Conservation (phyloP, 2,329 filamentous ascomycete species). For the Fusarium torreyae region DNA sequence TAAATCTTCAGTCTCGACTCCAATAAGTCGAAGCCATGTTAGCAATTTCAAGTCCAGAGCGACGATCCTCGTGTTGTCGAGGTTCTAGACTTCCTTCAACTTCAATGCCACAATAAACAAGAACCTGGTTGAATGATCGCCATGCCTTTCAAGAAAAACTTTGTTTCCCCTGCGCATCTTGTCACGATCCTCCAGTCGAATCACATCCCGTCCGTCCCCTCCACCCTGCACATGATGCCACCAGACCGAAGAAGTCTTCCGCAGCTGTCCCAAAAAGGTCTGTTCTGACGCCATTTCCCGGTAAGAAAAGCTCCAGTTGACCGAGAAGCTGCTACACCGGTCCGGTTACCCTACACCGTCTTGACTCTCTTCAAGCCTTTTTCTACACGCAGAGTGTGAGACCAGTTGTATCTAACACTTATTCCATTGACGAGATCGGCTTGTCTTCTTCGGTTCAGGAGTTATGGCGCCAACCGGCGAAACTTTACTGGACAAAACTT, state of each 20-base stretch:
- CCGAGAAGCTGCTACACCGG: conserved; percentile 20
- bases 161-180: conserved; percentile 39
- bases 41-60: background rate
- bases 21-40: background rate
- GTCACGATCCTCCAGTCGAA: conserved; percentile 38
- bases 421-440: background rate
- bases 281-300: conserved; percentile 47
- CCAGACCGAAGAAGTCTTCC: conserved; percentile 28
- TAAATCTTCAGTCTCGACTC: conserved; percentile 5
- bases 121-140: conserved; percentile 19
- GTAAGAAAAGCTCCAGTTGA: conserved; percentile 29
- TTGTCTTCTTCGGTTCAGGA: background rate
- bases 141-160: conserved; percentile 9
- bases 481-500: background rate
- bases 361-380: too few relatives aligned
- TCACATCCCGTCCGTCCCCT: conserved; percentile 35
- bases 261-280: conserved; percentile 27
- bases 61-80: conserved; percentile 5
- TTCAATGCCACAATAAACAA: conserved; percentile 5
- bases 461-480: background rate
- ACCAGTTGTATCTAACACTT: background rate
- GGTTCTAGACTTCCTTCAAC: conserved; percentile 8
- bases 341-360: conserved; percentile 40
- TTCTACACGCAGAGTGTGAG: background rate
- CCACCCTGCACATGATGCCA: conserved; percentile 43